Evolutionary conservation across 2,329 filamentous ascomycete species (phyloP).

Genomic region (Paraconiothyrium sp.): DNA sequence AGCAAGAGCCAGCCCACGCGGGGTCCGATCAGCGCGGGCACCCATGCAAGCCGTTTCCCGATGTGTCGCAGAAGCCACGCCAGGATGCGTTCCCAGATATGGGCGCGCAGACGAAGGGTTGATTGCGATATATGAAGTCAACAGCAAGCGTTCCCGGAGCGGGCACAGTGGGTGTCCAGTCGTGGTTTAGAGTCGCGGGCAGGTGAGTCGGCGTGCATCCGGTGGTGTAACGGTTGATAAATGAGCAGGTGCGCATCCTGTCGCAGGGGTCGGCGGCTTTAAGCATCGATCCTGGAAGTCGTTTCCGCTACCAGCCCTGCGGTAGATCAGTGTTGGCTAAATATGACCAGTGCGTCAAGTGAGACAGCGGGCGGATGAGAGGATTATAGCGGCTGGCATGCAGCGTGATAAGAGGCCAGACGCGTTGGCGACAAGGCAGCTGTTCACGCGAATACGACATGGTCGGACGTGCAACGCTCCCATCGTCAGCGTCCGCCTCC

Average conservation of each 20-base stretch:
- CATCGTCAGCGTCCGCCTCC: conserved; percentile 3
- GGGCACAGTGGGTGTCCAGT: conserved; percentile 27
- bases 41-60: conserved; percentile 36
- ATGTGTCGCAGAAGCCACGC: conserved; percentile 31
- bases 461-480: conserved; percentile 2
- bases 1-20: conserved; percentile 30
- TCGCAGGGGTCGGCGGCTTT: conserved; percentile 20
- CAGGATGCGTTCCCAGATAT: conserved; percentile 29
- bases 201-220: conserved; percentile 34
- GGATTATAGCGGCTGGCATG: conserved; percentile 13
- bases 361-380: conserved; percentile 16
- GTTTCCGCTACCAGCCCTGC: conserved; percentile 21
- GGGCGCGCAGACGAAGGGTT: conserved; percentile 38
- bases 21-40: conserved; percentile 40
- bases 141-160: conserved; percentile 25
- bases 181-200: conserved; percentile 33
- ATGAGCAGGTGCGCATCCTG: conserved; percentile 17
- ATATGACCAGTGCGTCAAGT: conserved; percentile 19
- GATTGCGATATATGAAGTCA: conserved; percentile 35
- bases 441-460: conserved; percentile 11
- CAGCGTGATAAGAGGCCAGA: conserved; percentile 14
- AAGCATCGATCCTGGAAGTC: conserved; percentile 15
- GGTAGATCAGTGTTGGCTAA: conserved; percentile 25
- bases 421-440: conserved; percentile 8
- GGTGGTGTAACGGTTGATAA: conserved; percentile 36